phyloP scores from a whole-genome alignment of 2,329 filamentous ascomycete species.

The Aspergillus japonicus region DNA sequence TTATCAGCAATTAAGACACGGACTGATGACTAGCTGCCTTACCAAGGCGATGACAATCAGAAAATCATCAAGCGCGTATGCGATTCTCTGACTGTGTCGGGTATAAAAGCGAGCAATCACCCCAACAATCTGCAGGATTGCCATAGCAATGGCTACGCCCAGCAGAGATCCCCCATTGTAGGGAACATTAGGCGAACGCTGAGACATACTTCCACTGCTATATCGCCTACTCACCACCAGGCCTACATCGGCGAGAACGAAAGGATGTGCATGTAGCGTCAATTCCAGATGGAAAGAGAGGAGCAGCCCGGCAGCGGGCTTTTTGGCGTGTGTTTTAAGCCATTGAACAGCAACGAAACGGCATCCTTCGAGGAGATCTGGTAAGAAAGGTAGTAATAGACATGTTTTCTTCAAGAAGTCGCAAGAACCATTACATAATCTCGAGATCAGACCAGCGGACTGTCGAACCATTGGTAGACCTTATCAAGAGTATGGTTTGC shows the following conservation, averaged over 20 bases:
- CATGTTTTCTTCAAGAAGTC: not conserved
- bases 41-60: constrained; percentile 26
- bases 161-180: constrained; percentile 19
- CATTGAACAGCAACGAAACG: not conserved
- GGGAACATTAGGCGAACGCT: not conserved
- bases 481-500: not conserved
- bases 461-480: not conserved
- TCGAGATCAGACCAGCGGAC: not conserved
- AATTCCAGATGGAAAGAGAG: not conserved
- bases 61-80: constrained; percentile 22
- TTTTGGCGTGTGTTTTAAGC: not conserved
- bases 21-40: not conserved
- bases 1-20: not conserved
- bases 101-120: constrained; percentile 25
- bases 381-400: no score
- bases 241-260: not conserved
- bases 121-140: constrained; percentile 21
- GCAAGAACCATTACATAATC: constrained; percentile 6
- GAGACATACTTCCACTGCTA: not conserved
- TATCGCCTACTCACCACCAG: not conserved
- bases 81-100: constrained; percentile 20
- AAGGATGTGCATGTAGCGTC: not conserved
- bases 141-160: constrained; percentile 18
- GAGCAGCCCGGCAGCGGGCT: not conserved
- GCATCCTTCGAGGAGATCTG: no score